phyloP scores from a whole-genome alignment of 169 alveolate species.

The Cryptosporidium sp. region DNA sequence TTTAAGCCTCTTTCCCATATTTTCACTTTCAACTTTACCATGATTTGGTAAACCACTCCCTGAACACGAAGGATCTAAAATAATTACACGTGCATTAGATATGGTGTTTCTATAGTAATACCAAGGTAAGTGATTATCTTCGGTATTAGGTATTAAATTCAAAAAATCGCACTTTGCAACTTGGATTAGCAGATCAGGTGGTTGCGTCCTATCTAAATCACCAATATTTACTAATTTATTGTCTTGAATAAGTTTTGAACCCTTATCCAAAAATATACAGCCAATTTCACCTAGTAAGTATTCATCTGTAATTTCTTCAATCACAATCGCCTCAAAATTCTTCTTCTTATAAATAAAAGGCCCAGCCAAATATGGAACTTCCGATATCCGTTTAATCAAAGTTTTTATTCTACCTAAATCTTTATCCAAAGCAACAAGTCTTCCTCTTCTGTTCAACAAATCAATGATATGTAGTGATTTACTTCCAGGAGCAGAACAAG shows the following conservation, averaged over 20 bases:
- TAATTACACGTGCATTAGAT: conserved; percentile 15
- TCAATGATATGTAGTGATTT: conserved; percentile 79
- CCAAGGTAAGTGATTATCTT: conserved; percentile 35
- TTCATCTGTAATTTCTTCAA: not conserved
- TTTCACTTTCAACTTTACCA: not conserved
- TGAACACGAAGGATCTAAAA: conserved; percentile 82
- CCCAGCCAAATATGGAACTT: conserved; percentile 66
- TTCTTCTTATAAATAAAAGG: conserved; percentile 26
- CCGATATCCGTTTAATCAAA: conserved; percentile 50
- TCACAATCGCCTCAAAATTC: not conserved
- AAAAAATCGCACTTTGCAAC: conserved; percentile 28
- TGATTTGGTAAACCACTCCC: conserved; percentile 82
- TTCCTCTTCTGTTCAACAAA: conserved; percentile 52
- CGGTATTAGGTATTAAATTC: not conserved
- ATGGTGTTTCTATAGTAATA: conserved; percentile 16
- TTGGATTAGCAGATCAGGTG: conserved; percentile 23
- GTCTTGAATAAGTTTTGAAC: not conserved
- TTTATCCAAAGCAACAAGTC: conserved; percentile 69
- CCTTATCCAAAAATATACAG: conserved; percentile 46
- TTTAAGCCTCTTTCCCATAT: conserved; percentile 46
- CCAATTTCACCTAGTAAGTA: conserved; percentile 11
- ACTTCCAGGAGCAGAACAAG: conserved; percentile 83
- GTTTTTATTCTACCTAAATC: conserved; percentile 57
- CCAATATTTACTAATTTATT: not conserved
- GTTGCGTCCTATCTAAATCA: not conserved